These are phyloP conservation scores for Calonectria pteridis DNA, from an alignment of 2,329 filamentous ascomycete species.

Conservation along the genomic window DNA sequence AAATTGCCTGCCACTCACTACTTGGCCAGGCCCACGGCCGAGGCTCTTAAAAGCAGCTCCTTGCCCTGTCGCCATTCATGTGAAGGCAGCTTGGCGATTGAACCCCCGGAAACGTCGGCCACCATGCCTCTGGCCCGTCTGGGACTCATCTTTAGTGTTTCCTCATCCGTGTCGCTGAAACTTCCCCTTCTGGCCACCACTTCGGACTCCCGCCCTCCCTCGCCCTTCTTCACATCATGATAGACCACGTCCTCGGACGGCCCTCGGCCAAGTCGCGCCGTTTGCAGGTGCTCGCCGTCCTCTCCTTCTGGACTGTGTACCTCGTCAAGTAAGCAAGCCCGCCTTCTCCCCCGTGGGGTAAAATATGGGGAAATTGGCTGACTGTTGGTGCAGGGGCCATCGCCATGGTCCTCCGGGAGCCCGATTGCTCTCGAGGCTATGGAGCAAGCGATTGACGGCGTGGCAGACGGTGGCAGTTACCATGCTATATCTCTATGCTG, in stretches of 20 bases:
- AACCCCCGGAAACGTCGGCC: conserved; percentile 22
- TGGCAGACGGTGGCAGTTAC: conserved; percentile 93
- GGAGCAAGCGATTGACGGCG: conserved; percentile 79
- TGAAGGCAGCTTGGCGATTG: conserved; percentile 36
- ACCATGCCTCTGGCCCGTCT: conserved; percentile 34
- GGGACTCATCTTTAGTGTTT: conserved; percentile 29
- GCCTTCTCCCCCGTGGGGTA: conserved; percentile 3
- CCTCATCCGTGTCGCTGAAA: conserved; percentile 7
- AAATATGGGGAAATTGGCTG: conserved; percentile 27
- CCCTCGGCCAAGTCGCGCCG: conserved; percentile 93
- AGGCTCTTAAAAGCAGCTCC: conserved; percentile 2
- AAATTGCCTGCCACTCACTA: neutral
- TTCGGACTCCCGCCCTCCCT: neutral
- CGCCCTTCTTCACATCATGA: conserved; percentile 56
- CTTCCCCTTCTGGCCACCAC: conserved; percentile 8
- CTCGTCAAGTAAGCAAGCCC: conserved; percentile 72
- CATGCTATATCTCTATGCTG: conserved; percentile 90
- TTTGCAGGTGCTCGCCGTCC: conserved; percentile 90
- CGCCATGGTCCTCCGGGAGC: conserved; percentile 88
- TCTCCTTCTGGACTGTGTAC: conserved; percentile 92
- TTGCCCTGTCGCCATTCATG: conserved; percentile 31
- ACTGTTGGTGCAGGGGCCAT: conserved; percentile 72
- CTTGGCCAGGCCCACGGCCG: conserved; percentile 11
- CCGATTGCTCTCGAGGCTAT: conserved; percentile 76
- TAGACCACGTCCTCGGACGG: conserved; percentile 92